Evolutionary conservation across 805 yeast species (phyloP).

Genomic region (Candida nitratophila): DNA sequence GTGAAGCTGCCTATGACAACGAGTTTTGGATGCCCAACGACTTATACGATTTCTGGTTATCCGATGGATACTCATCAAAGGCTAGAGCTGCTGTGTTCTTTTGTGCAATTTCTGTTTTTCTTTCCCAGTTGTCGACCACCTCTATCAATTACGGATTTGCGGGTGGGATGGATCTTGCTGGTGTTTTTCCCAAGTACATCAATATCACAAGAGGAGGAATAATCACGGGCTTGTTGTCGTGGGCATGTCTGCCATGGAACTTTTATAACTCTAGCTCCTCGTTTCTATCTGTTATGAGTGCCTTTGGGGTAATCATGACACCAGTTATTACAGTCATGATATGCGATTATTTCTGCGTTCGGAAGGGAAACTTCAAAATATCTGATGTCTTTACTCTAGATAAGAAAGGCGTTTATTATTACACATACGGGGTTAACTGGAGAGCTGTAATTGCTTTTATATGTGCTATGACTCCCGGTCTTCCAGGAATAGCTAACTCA

Average conservation of each 20-base stretch:
- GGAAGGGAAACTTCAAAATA: constrained; percentile 32
- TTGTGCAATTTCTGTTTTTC: constrained; percentile 28
- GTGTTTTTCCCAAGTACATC: constrained; percentile 35
- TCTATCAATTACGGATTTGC: constrained; percentile 34
- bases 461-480: constrained; percentile 36
- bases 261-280: constrained; percentile 28
- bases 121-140: constrained; percentile 33
- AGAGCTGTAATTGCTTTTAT: constrained; percentile 32
- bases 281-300: constrained; percentile 24
- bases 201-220: constrained; percentile 41
- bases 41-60: constrained; percentile 33
- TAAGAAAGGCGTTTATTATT: constrained; percentile 29
- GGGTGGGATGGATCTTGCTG: constrained; percentile 48
- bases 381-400: constrained; percentile 31
- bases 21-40: constrained; percentile 40
- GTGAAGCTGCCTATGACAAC: constrained; percentile 19
- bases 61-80: constrained; percentile 28
- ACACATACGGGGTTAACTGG: constrained; percentile 35
- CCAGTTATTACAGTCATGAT: constrained; percentile 32
- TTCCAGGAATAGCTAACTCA: constrained; percentile 40
- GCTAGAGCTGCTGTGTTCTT: constrained; percentile 45
- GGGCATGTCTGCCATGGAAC: constrained; percentile 36
- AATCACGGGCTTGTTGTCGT: constrained; percentile 27
- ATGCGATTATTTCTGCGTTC: constrained; percentile 32
- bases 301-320: constrained; percentile 30